phyloP scores from a whole-genome alignment of 208 protist species.

The Porcisia deanei region DNA sequence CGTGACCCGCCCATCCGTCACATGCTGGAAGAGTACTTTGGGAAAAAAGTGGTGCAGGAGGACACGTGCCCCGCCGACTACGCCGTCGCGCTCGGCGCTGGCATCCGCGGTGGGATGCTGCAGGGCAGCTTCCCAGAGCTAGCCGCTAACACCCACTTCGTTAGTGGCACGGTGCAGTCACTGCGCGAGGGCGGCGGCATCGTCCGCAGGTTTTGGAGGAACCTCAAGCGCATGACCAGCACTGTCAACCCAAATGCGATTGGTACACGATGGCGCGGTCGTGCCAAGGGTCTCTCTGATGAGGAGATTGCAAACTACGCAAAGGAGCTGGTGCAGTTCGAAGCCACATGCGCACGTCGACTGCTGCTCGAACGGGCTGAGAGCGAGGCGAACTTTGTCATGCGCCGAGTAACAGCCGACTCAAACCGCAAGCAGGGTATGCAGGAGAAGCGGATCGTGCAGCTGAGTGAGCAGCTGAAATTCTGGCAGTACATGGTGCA shows the following conservation, averaged over 20 bases:
- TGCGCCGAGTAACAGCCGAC: slow-evolving; percentile 87
- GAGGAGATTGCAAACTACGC: slow-evolving; percentile 89
- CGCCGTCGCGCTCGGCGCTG: slow-evolving; percentile 85
- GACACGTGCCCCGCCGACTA: slow-evolving; percentile 86
- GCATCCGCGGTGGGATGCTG: slow-evolving; percentile 84
- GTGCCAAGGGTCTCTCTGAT: slow-evolving; percentile 71
- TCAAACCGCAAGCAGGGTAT: slow-evolving; percentile 87
- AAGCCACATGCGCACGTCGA: slow-evolving; percentile 77
- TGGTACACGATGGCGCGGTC: slow-evolving; percentile 85
- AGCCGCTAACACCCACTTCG: slow-evolving; percentile 74
- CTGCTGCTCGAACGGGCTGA: slow-evolving; percentile 85
- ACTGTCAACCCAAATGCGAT: slow-evolving; percentile 85
- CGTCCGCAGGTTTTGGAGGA: slow-evolving; percentile 38
- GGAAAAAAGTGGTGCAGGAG: slow-evolving; percentile 54
- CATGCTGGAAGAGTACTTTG: slow-evolving; percentile 87
- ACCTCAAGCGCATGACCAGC: slow-evolving; percentile 18
- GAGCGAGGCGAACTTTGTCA: slow-evolving; percentile 84
- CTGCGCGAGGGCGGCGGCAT: slow-evolving; percentile 53
- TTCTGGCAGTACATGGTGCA: slow-evolving; percentile 94
- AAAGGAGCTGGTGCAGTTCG: slow-evolving; percentile 91
- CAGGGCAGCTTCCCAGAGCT: slow-evolving; percentile 83
- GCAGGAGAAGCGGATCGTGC: slow-evolving; percentile 84
- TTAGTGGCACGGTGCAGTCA: slow-evolving; percentile 77
- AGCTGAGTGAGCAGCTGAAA: slow-evolving; percentile 89
- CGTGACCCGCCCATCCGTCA: slow-evolving; percentile 87